A percentile compares a stretch with the other conserved stretches of the same genome.
These are phyloP conservation scores for Fusarium siculi DNA, from an alignment of 2,329 filamentous ascomycete genomes.

Conservation along the genomic window DNA sequence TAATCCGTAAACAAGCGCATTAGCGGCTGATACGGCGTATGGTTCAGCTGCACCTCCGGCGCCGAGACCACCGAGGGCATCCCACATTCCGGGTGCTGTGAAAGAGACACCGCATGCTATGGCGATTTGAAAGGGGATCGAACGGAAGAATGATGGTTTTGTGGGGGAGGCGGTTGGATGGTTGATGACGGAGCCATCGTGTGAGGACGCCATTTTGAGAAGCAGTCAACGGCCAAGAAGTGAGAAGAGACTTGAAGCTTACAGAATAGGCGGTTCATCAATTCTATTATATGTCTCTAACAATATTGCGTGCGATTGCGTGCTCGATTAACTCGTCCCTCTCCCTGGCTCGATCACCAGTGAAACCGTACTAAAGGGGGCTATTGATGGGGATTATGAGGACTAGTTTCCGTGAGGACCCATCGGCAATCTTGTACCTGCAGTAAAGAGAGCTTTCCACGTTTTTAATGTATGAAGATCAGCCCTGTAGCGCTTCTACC, in stretches of 20 bases:
- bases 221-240: neutral
- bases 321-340: conserved; percentile 5
- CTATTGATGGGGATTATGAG: neutral
- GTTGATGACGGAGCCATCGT: conserved; percentile 1
- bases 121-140: conserved; percentile 31
- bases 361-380: conserved; percentile 5
- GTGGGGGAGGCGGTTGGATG: neutral
- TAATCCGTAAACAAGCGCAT: neutral
- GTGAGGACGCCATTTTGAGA: conserved; percentile 11
- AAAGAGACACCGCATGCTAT: conserved; percentile 38
- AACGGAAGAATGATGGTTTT: conserved; percentile 21
- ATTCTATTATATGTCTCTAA: neutral
- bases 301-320: conserved; percentile 26
- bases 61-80: conserved; percentile 41
- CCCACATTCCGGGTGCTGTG: conserved; percentile 42
- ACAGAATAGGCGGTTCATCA: neutral
- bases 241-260: neutral
- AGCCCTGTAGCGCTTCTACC: too few relatives aligned
- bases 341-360: neutral
- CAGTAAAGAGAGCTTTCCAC: neutral
- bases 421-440: conserved; percentile 16
- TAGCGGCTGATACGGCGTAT: conserved; percentile 53
- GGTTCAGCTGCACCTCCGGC: conserved; percentile 67
- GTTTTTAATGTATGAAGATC: neutral
- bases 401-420: neutral